Evolutionary conservation across 768 basidiomycete genomes (phyloP).

Genomic region (Hirschioporus abietinus): DNA sequence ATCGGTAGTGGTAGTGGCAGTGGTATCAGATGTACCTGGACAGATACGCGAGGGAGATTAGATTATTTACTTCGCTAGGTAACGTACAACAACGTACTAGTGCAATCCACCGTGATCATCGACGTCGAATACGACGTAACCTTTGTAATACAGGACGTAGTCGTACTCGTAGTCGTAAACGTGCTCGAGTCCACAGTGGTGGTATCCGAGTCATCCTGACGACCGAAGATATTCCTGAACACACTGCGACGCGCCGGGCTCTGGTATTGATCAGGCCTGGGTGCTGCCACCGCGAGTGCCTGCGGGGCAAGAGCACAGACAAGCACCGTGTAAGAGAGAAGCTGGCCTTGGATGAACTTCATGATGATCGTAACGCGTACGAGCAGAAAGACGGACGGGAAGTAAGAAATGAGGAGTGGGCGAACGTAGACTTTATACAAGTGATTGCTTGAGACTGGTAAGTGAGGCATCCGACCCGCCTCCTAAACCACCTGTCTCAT

Average conservation of each 20-base stretch:
- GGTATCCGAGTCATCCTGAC: background rate
- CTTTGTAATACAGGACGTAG: background rate
- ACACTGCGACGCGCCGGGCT: background rate
- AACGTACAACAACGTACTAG: too few species aligned
- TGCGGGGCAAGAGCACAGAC: background rate
- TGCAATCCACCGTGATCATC: background rate
- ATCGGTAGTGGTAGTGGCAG: background rate
- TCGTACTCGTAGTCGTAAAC: background rate
- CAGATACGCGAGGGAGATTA: too few species aligned
- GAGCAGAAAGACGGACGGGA: background rate
- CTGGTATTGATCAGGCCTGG: background rate
- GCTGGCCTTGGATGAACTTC: background rate
- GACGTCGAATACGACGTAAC: background rate
- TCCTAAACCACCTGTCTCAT: background rate
- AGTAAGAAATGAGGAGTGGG: background rate
- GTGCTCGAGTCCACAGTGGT: too few species aligned
- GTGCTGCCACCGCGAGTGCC: background rate
- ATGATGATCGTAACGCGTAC: background rate
- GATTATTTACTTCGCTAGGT: too few species aligned
- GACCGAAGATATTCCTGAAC: background rate
- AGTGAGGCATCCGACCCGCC: background rate
- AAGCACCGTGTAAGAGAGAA: background rate
- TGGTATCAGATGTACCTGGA: background rate
- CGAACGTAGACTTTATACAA: background rate
- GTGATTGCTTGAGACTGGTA: background rate